Percentiles rank a stretch among this genome's conserved stretches.
Conservation (phyloP, 192 early-diverging fungal genomes). For the Backusella circina region DNA sequence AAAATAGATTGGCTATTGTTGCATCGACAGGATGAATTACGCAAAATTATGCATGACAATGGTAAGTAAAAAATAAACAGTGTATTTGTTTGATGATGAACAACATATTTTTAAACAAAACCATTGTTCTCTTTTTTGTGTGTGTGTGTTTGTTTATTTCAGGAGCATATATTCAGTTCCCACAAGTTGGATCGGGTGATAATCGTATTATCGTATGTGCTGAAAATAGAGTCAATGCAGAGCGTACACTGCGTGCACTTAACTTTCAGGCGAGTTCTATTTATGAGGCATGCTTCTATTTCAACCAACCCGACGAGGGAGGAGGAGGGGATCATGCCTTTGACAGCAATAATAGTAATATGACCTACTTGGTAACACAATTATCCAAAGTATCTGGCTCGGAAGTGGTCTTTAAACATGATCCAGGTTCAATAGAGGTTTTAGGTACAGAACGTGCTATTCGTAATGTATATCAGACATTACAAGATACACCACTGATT, state of each 20-base stretch:
- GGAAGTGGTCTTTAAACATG: slow-evolving; percentile 55
- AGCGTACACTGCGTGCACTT: slow-evolving; percentile 65
- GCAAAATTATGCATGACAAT: slow-evolving; percentile 76
- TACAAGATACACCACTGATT: slow-evolving; percentile 52
- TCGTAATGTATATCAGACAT: slow-evolving; percentile 53
- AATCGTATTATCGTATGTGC: slow-evolving; percentile 60
- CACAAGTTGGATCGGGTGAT: slow-evolving; percentile 51
- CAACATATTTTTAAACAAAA: background rate
- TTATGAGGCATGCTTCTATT: slow-evolving; percentile 24
- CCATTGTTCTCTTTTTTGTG: slow-evolving; percentile 4
- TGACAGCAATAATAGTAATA: slow-evolving; percentile 23
- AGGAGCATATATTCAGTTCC: slow-evolving; percentile 54
- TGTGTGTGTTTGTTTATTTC: background rate
- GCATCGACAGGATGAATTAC: slow-evolving; percentile 56
- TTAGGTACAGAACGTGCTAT: slow-evolving; percentile 64
- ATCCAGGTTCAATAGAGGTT: slow-evolving; percentile 58
- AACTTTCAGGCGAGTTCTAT: slow-evolving; percentile 47
- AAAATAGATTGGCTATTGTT: slow-evolving; percentile 81
- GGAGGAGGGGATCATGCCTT: background rate
- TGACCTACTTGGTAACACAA: slow-evolving; percentile 44
- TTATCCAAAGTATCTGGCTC: slow-evolving; percentile 52
- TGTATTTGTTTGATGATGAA: background rate
- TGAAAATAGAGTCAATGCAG: slow-evolving; percentile 65
- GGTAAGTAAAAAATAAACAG: slow-evolving; percentile 34
- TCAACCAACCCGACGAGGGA: background rate